Conservation (phyloP, 2,329 filamentous ascomycete species). For the Davidsoniella neocaledoniae region DNA sequence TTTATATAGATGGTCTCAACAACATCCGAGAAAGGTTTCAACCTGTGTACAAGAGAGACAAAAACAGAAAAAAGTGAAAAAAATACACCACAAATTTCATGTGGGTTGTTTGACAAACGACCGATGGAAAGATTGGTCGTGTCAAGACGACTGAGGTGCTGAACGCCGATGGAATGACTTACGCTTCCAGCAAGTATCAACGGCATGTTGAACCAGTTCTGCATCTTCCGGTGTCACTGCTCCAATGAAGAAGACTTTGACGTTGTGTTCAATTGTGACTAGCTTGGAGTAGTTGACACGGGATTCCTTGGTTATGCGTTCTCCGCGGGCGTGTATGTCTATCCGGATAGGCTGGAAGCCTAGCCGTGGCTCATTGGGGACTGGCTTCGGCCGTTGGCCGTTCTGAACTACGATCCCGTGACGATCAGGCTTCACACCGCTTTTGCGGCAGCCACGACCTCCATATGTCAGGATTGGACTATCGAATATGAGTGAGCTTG, state of each 20-base stretch:
- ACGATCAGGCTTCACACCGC: constrained; percentile 32
- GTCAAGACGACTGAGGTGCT: constrained; percentile 1
- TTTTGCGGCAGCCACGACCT: constrained; percentile 34
- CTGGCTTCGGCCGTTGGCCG: constrained; percentile 16
- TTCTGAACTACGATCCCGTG: constrained; percentile 31
- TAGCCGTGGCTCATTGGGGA: constrained; percentile 28
- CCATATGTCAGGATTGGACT: constrained; percentile 41
- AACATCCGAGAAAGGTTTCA: no score
- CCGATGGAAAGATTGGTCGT: neutral
- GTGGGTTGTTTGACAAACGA: neutral
- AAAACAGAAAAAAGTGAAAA: neutral
- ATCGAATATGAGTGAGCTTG: constrained; percentile 10
- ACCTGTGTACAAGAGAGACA: neutral
- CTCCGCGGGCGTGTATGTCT: constrained; percentile 25
- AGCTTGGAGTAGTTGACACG: constrained; percentile 42
- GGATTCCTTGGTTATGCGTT: constrained; percentile 32
- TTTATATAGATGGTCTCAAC: neutral
- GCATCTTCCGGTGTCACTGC: constrained; percentile 24
- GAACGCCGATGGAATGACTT: constrained; percentile 23
- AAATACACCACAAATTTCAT: neutral
- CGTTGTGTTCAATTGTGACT: constrained; percentile 39
- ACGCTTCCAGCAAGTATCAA: constrained; percentile 32
- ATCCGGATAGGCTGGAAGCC: constrained; percentile 32
- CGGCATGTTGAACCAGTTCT: constrained; percentile 26
- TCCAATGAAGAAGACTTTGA: constrained; percentile 41